Evolutionary conservation across 2,329 filamentous ascomycete genomes (phyloP).

Genomic region (Zymoseptoria crescenta): DNA sequence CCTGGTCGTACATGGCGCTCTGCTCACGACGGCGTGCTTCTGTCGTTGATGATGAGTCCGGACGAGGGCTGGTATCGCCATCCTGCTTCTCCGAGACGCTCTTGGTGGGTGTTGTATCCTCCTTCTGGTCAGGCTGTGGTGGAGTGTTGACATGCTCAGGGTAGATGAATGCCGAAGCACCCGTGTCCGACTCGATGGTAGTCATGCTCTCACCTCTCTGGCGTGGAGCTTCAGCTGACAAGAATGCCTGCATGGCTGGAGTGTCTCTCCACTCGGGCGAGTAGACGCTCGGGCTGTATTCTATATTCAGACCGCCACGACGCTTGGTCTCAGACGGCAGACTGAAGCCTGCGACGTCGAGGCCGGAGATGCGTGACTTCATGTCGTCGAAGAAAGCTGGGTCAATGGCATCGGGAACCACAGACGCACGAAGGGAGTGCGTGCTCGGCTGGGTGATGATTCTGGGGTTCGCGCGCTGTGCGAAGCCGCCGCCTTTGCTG

Average conservation of each 20-base stretch:
- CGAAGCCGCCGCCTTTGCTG: conserved; percentile 21
- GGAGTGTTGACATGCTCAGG: conserved; percentile 19
- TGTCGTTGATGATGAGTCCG: neutral
- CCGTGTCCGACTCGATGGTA: conserved; percentile 6
- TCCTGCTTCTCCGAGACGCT: neutral
- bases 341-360: conserved; percentile 25
- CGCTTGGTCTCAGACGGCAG: conserved; percentile 20
- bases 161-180: conserved; percentile 14
- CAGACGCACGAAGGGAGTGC: conserved; percentile 25
- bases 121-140: neutral
- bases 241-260: conserved; percentile 1
- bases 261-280: conserved; percentile 9
- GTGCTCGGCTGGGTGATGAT: conserved; percentile 25
- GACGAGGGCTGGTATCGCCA: conserved; percentile 5
- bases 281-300: conserved; percentile 27
- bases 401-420: conserved; percentile 21
- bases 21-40: neutral
- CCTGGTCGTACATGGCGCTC: neutral
- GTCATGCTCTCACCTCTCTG: neutral
- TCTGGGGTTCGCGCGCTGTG: conserved; percentile 13
- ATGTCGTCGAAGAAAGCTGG: conserved; percentile 20
- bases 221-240: conserved; percentile 1
- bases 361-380: conserved; percentile 21
- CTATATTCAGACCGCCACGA: conserved; percentile 1
- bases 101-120: neutral